A percentile compares a stretch with the other conserved stretches of the same genome.
phyloP scores from a whole-genome alignment of 495 filamentous ascomycete genomes.

The Cercophora samala region DNA sequence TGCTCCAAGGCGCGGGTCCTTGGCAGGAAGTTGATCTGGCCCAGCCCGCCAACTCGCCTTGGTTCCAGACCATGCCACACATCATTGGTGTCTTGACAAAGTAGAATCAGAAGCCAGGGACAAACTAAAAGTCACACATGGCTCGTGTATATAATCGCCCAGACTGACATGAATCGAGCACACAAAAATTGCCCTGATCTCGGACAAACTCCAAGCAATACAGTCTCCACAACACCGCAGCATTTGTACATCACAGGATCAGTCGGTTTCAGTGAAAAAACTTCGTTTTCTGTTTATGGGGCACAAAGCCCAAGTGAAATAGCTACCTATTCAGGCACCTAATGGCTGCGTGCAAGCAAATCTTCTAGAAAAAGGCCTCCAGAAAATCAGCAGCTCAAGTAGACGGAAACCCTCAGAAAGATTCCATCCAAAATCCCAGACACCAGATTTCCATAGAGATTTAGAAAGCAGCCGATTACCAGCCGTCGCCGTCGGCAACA shows the following conservation, averaged over 20 bases:
- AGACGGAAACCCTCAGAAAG: not conserved
- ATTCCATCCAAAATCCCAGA: not conserved
- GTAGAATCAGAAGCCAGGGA: not conserved
- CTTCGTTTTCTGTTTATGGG: not conserved
- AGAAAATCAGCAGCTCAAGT: not conserved
- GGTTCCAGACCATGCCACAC: slow-evolving; percentile 53
- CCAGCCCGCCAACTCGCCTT: slow-evolving; percentile 43
- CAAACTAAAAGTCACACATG: not conserved
- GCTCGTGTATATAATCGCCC: not conserved
- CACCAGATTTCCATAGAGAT: not conserved
- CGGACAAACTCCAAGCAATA: too few species aligned
- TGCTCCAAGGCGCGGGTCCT: slow-evolving; percentile 49
- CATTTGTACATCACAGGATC: not conserved
- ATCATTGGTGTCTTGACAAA: slow-evolving; percentile 28
- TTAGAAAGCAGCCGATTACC: slow-evolving; percentile 17
- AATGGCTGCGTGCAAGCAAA: not conserved
- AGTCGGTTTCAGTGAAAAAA: not conserved
- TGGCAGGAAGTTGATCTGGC: slow-evolving; percentile 56
- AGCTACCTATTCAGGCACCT: not conserved
- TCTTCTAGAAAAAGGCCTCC: not conserved
- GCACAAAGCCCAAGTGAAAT: not conserved
- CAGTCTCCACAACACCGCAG: not conserved
- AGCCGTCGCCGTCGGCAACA: slow-evolving; percentile 13
- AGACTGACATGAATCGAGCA: not conserved
- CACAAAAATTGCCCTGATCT: too few species aligned